phyloP scores from a whole-genome alignment of 1,284 basidiomycete species.

The Naganishia sp. region DNA sequence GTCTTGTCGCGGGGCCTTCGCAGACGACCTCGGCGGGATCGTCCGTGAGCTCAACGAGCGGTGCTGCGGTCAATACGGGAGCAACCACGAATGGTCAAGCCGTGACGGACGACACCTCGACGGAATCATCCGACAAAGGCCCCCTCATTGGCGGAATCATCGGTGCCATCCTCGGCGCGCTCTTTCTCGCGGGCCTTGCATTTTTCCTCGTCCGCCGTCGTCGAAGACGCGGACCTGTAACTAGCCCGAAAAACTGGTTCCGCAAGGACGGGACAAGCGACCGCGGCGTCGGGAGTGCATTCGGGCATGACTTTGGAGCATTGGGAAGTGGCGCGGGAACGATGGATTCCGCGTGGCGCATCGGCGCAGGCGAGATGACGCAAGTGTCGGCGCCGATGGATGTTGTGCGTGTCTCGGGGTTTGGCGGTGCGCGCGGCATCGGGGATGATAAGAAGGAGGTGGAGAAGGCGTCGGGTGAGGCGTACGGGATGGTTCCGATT shows the following conservation, averaged over 20 bases:
- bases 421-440: not conserved
- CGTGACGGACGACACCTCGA: not conserved
- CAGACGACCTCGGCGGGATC: not conserved
- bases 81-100: not conserved
- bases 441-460: not conserved
- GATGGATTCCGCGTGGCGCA: not conserved
- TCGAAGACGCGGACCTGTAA: not conserved
- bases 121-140: not conserved
- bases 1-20: not conserved
- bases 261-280: not conserved
- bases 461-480: slow-evolving; percentile 3
- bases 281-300: slow-evolving; percentile 18
- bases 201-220: slow-evolving; percentile 11
- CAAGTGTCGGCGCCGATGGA: slow-evolving; percentile 17
- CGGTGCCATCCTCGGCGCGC: slow-evolving; percentile 10
- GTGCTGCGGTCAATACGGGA: not conserved
- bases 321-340: not conserved
- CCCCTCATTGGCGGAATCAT: slow-evolving; percentile 17
- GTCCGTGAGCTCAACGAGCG: not conserved
- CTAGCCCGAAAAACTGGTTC: slow-evolving; percentile 3
- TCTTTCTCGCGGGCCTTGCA: not conserved
- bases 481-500: slow-evolving; percentile 8
- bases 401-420: slow-evolving; percentile 13
- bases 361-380: not conserved
- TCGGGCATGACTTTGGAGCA: slow-evolving; percentile 18